Evolutionary conservation across 441 rosid species (phyloP), one percentile per base, ranked within the genome.

Genomic region (Arabidopsis lyrata): DNA sequence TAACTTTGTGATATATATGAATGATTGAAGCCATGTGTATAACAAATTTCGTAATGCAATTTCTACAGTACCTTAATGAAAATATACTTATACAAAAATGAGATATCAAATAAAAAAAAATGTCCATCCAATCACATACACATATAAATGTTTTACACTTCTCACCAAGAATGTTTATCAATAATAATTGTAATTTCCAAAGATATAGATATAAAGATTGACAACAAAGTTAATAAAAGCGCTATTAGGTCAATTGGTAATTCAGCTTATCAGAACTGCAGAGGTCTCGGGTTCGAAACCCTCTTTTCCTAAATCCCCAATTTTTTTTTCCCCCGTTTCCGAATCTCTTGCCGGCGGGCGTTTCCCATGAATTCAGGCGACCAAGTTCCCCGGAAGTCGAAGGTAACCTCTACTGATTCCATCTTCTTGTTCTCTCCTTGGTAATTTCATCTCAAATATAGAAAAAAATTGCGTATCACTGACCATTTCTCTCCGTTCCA

Each of bases 351-450:
- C 77, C 80, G 64, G 80, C 58, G 77, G 20, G 5, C 5, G 8
- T 71, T 64, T 12, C 68, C 80, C 73, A 77, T 77, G 80, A 73
- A 71, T 73, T 42, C 80, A 15, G 16, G 32, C 39, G 57, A 78
- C 16, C 12, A 58, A 6, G 22, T 11, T 69, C 48, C 68, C 1
- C 54, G 54, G 24, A 70, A 29, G 2, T 41, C 80, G 13, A 71
- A 71, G 76, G 80, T 77, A 70, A 39, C 14, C 15, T 60, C 15
- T 4, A 38, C 55, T 29, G 24, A 50, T 61, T 47, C 13, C 12
- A 8, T 36, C 73, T 34, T 67, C 50, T 58, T 52, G 8, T 49
- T 48, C 20, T 12, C 12, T 2, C 27, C 8, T 20, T 67, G 2
- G 44, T 44, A 29, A 32, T 41, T 27, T 68, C 47, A 35, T 38